Evolutionary conservation across 352 stramenopile genomes (phyloP).

Genomic region (Pythium grandisporangium): DNA sequence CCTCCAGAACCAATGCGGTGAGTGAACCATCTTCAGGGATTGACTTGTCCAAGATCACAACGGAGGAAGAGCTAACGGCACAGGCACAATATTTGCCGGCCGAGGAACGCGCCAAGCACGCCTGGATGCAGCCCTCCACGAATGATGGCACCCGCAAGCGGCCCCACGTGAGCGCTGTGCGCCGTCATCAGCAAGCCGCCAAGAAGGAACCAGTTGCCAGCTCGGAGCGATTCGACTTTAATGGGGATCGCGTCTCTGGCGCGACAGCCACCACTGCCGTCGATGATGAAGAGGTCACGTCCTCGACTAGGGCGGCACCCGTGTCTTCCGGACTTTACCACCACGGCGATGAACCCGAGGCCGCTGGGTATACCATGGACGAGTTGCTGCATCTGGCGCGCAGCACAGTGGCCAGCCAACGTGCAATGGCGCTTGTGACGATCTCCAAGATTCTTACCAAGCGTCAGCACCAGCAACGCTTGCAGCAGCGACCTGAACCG

Average conservation of each 20-base stretch:
- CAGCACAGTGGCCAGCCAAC: slow-evolving; percentile 63
- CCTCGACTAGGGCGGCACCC: too few species aligned
- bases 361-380: slow-evolving; percentile 58
- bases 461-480: slow-evolving; percentile 11
- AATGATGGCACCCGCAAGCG: neutral
- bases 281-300: too few species aligned
- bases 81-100: slow-evolving; percentile 31
- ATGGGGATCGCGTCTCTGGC: slow-evolving; percentile 18
- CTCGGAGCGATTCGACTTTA: slow-evolving; percentile 62
- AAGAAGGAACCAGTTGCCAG: slow-evolving; percentile 19
- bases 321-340: slow-evolving; percentile 69
- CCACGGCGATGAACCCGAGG: slow-evolving; percentile 64
- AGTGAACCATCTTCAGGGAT: slow-evolving; percentile 11
- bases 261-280: too few species aligned
- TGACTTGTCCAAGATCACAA: slow-evolving; percentile 44
- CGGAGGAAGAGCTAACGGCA: slow-evolving; percentile 45
- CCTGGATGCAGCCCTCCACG: slow-evolving; percentile 46
- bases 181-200: slow-evolving; percentile 2
- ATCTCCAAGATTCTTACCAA: slow-evolving; percentile 55
- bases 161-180: neutral
- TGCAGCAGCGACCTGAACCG: neutral
- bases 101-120: slow-evolving; percentile 68
- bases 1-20: neutral
- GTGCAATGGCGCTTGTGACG: slow-evolving; percentile 47
- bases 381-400: slow-evolving; percentile 67